Evolutionary conservation across 2,329 filamentous ascomycete genomes (phyloP).

Genomic region (Verticillium tricorpus): DNA sequence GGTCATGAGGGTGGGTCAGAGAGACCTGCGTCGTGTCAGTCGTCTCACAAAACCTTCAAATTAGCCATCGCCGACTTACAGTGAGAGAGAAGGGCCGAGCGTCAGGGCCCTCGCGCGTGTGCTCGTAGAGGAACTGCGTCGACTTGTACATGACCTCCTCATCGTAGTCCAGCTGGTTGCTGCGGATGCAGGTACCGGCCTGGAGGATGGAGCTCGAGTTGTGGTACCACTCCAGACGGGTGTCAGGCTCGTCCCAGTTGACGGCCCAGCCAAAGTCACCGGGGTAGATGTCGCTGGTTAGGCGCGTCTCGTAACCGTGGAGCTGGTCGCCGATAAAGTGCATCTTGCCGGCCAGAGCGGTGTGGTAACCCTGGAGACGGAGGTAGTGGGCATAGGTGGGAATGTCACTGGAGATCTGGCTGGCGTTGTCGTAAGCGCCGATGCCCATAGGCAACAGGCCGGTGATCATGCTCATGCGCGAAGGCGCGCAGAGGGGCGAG

Average conservation of each 20-base stretch:
- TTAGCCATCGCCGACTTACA: constrained; percentile 23
- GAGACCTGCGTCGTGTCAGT: constrained; percentile 53
- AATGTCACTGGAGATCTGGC: constrained; percentile 75
- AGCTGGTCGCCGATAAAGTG: constrained; percentile 94
- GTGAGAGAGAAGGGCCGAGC: constrained; percentile 82
- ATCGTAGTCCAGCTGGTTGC: constrained; percentile 93
- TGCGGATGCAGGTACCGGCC: constrained; percentile 81
- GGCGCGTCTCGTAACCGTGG: constrained; percentile 85
- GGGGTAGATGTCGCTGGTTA: constrained; percentile 95
- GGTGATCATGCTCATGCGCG: constrained; percentile 90
- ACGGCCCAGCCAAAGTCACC: constrained; percentile 93
- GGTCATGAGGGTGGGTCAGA: constrained; percentile 90
- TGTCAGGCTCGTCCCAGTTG: constrained; percentile 89
- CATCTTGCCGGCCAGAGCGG: constrained; percentile 91
- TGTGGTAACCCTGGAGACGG: constrained; percentile 80
- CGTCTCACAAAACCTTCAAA: no score
- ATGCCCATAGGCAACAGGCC: constrained; percentile 90
- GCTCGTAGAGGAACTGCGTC: constrained; percentile 84
- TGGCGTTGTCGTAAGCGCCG: constrained; percentile 86
- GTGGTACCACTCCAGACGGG: constrained; percentile 90
- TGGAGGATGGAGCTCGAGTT: constrained; percentile 92
- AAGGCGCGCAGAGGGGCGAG: constrained; percentile 86
- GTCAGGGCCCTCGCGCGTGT: constrained; percentile 72
- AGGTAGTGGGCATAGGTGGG: constrained; percentile 93
- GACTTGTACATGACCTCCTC: constrained; percentile 94